Conservation (phyloP, 129 eudicot species). For the Flaveria trinervia region DNA sequence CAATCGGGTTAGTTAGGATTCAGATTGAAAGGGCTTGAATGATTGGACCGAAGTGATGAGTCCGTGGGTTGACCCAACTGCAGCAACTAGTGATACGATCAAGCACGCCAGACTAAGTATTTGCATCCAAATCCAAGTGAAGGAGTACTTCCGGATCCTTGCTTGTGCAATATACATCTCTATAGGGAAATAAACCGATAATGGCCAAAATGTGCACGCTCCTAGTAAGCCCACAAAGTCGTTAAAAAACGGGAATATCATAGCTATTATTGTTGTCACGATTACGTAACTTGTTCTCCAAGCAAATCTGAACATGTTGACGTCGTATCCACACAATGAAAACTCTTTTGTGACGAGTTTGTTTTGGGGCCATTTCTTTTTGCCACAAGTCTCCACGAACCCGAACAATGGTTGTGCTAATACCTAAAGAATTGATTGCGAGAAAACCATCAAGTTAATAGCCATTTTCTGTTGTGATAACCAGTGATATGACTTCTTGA, state of each 20-base stretch:
- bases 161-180: conserved; percentile 65
- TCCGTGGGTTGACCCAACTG: conserved; percentile 3
- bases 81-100: conserved; percentile 44
- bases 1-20: conserved; percentile 19
- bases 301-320: conserved; percentile 52
- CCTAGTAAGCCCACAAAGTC: conserved; percentile 77
- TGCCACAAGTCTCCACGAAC: conserved; percentile 53
- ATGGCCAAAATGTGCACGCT: conserved; percentile 71
- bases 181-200: conserved; percentile 75
- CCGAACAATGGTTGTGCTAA: conserved; percentile 60
- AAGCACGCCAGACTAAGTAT: conserved; percentile 48
- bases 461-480: conserved; percentile 18
- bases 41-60: conserved; percentile 22
- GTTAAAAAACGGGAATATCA: conserved; percentile 77
- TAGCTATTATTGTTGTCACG: conserved; percentile 49
- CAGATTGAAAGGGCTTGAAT: conserved; percentile 10
- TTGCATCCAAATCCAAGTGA: conserved; percentile 60
- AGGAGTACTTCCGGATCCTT: conserved; percentile 48
- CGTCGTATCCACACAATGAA: conserved; percentile 26
- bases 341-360: conserved; percentile 43
- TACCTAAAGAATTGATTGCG: conserved; percentile 39
- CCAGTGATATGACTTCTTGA: conserved; percentile 15
- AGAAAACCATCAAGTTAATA: background rate
- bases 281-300: conserved; percentile 71
- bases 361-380: conserved; percentile 55